Evolutionary conservation across 73 alveolate species (phyloP).

Genomic region (Paraurostyla sp.): DNA sequence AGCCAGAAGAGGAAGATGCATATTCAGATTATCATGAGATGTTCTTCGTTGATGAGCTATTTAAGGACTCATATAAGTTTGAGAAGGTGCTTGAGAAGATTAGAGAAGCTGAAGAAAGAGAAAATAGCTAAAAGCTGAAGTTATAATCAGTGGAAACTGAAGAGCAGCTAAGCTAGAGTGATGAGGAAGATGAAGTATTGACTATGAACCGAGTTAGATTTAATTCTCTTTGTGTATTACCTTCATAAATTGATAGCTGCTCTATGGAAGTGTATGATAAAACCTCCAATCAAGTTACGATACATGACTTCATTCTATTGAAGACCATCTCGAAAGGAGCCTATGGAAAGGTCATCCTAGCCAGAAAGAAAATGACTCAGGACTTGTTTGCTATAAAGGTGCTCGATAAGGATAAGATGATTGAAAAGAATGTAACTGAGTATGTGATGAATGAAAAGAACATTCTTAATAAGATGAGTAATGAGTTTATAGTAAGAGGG

Average conservation of each 20-base stretch:
- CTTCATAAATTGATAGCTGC: conserved; percentile 68
- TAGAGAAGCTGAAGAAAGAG: not conserved
- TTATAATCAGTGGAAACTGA: not conserved
- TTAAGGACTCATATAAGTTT: not conserved
- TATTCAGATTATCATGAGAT: conserved; percentile 53
- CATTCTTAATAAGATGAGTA: conserved; percentile 70
- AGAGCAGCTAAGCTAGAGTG: not conserved
- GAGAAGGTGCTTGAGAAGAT: not conserved
- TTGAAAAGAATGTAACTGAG: conserved; percentile 76
- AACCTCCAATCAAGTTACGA: not conserved
- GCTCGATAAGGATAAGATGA: conserved; percentile 83
- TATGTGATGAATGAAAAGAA: conserved; percentile 79
- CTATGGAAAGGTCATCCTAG: conserved; percentile 79
- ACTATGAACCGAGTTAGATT: conserved; percentile 62
- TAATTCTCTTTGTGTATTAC: conserved; percentile 58
- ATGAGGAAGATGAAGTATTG: conserved; percentile 39
- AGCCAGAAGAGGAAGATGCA: conserved; percentile 8
- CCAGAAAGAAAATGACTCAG: conserved; percentile 87
- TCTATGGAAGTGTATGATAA: conserved; percentile 10
- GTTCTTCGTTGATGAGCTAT: conserved; percentile 46
- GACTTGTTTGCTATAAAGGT: conserved; percentile 93
- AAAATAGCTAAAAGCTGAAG: not conserved
- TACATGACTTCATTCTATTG: conserved; percentile 69
- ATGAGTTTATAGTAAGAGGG: conserved; percentile 84
- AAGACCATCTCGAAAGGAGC: conserved; percentile 74